Conservation (phyloP, 2,329 filamentous ascomycete species). For the Chrysoporthe austroafricana region DNA sequence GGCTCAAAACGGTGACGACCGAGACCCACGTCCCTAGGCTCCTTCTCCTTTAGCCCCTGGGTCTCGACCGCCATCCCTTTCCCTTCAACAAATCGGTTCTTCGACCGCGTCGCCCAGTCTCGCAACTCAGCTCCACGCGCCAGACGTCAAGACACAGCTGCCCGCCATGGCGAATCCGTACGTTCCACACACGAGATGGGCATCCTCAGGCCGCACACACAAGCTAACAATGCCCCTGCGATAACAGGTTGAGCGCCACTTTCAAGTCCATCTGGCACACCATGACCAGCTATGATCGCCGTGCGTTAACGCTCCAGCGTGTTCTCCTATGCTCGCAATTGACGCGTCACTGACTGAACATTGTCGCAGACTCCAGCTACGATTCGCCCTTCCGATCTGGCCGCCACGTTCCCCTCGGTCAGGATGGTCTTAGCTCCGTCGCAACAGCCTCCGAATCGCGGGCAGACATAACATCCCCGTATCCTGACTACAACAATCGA, state of each 20-base stretch:
- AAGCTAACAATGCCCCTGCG: constrained; percentile 18
- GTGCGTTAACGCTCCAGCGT: constrained; percentile 50
- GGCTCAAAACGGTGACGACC: constrained; percentile 26
- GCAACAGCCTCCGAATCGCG: constrained; percentile 89
- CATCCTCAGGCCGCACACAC: constrained; percentile 9
- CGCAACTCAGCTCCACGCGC: constrained; percentile 23
- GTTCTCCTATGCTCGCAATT: constrained; percentile 28
- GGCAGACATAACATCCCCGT: constrained; percentile 78
- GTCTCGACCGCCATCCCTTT: constrained; percentile 25
- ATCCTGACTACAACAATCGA: constrained; percentile 71
- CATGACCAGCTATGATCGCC: constrained; percentile 73
- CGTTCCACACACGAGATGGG: constrained; percentile 4
- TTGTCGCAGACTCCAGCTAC: constrained; percentile 79
- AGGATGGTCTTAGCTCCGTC: constrained; percentile 74
- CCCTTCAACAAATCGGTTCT: constrained; percentile 18
- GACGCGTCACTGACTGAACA: constrained; percentile 28
- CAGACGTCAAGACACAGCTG: constrained; percentile 21
- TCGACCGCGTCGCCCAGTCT: constrained; percentile 12
- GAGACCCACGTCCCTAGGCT: constrained; percentile 29
- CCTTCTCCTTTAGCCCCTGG: constrained; percentile 26
- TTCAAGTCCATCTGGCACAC: constrained; percentile 96
- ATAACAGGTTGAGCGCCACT: constrained; percentile 65
- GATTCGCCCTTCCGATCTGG: constrained; percentile 93
- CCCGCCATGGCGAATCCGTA: constrained; percentile 30
- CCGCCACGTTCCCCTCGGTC: constrained; percentile 84